Percentiles rank a stretch among this genome's conserved stretches.
Conservation (phyloP, 345 rosid species). For the Crucihimalaya himalaica region DNA sequence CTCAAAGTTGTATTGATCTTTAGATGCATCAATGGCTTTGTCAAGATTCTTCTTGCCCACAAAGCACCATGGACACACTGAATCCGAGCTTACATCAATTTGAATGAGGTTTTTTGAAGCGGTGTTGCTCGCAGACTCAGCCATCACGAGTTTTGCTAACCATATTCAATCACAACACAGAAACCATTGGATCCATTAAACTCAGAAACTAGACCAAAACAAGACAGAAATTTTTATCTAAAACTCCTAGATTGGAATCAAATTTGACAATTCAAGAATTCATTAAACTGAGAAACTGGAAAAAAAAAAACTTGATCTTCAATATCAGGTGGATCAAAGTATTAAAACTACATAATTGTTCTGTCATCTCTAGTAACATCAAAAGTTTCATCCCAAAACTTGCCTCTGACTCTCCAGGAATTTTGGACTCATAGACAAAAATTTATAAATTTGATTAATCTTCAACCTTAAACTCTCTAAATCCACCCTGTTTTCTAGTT, state of each 20-base stretch:
- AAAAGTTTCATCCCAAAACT: not conserved
- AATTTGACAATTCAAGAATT: not conserved
- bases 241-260: not conserved
- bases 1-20: conserved; percentile 59
- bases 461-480: not conserved
- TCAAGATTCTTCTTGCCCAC: conserved; percentile 82
- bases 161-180: conserved; percentile 3
- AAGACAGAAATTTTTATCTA: not conserved
- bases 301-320: not conserved
- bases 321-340: not conserved
- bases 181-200: conserved; percentile 9
- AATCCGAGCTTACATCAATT: conserved; percentile 78
- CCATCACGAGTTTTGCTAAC: conserved; percentile 39
- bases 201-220: not conserved
- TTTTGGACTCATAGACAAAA: not conserved
- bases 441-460: not conserved
- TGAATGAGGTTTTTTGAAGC: conserved; percentile 56
- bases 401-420: not conserved
- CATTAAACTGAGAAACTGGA: not conserved
- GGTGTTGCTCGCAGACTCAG: conserved; percentile 47
- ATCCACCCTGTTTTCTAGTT: not conserved
- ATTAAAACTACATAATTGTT: not conserved
- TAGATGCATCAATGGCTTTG: conserved; percentile 67
- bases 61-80: conserved; percentile 89
- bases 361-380: not conserved